Base-by-base conservation (phyloP, 169 alveolate species). In the Cyclospora cayetanensis region DNA sequence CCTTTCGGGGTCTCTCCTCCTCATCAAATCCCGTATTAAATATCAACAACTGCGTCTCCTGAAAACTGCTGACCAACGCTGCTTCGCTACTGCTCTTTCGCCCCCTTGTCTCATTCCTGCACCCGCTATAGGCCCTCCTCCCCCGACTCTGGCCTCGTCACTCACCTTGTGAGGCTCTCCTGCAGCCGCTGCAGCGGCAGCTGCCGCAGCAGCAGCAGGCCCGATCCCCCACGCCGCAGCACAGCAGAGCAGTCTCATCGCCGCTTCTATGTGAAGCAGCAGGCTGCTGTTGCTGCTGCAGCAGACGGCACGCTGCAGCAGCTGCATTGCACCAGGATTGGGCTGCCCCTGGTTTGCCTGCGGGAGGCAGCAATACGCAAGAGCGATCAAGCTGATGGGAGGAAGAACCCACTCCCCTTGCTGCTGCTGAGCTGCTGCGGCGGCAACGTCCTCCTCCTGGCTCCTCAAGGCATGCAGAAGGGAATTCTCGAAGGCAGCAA, bases 251-350 rank as follows among this genome's bases (percentile, higher is more conserved):
- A 70, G 82, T 15, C 82, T 27, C 46, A 70, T 46, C 5, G 82
- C 82, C 11, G 82, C 82, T 37, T 70, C 82, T 4, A 70, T 35
- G 82, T 70, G 42, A 20, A 31, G 53, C 53, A 70, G 82, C 82
- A 70, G 46, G 82, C 46, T 70, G 82, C 53, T 70, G 82, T 53
- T 34, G 82, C 82, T 70, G 82, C 82, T 70, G 82, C 82, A 35
- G 82, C 82, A 70, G 82, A 70, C 37, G 3, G 82, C 46, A 4
- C 37, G 46, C 82, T 70, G 82, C 82, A 70, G 82, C 82, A 70
- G 82, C 82, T 15, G 7, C 20, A 55, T 9, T 4, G 70, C 70
- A 55, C 34, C 70, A 55, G 70, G 31, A 22, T 7, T 11, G 7
- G 29, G 55, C 53, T 31, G 34, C 37, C 82, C 82, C 27, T 46